Evolutionary conservation across 306 rosid species (phyloP).

Genomic region (Rosa persica): DNA sequence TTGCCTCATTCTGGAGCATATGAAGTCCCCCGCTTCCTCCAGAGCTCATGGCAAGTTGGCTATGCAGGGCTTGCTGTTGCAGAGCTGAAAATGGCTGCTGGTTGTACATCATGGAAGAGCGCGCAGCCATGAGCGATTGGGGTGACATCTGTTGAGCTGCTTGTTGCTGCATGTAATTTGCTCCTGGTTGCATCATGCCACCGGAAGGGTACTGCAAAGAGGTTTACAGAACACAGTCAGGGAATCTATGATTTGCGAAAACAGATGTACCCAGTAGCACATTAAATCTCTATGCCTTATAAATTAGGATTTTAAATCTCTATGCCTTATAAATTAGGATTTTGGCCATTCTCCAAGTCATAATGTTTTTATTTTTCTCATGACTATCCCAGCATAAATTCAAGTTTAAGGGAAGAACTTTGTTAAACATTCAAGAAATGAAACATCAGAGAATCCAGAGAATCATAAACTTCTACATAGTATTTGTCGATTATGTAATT

Average conservation of each 20-base stretch:
- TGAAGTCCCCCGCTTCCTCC: slow-evolving; percentile 66
- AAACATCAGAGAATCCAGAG: slow-evolving; percentile 1
- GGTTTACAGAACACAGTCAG: background rate
- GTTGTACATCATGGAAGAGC: slow-evolving; percentile 79
- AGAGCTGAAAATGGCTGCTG: slow-evolving; percentile 78
- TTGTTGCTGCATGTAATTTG: slow-evolving; percentile 85
- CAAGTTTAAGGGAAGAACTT: background rate
- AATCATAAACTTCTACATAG: background rate
- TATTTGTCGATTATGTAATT: background rate
- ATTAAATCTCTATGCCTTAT: background rate
- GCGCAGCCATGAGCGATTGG: slow-evolving; percentile 84
- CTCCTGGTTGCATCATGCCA: slow-evolving; percentile 83
- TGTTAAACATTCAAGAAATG: background rate
- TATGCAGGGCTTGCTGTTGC: slow-evolving; percentile 83
- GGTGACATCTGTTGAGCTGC: slow-evolving; percentile 83
- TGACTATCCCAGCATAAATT: background rate
- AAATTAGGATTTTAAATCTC: background rate
- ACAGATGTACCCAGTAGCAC: background rate
- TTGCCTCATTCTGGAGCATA: slow-evolving; percentile 67
- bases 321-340: background rate
- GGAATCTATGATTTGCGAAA: background rate
- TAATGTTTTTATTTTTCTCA: background rate
- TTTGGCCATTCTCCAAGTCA: background rate
- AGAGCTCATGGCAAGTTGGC: slow-evolving; percentile 67
- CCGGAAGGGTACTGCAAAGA: slow-evolving; percentile 60